A percentile compares a stretch with the other conserved stretches of the same genome.
Conservation (phyloP, 768 basidiomycete species). For the Saitozyma podzolica region DNA sequence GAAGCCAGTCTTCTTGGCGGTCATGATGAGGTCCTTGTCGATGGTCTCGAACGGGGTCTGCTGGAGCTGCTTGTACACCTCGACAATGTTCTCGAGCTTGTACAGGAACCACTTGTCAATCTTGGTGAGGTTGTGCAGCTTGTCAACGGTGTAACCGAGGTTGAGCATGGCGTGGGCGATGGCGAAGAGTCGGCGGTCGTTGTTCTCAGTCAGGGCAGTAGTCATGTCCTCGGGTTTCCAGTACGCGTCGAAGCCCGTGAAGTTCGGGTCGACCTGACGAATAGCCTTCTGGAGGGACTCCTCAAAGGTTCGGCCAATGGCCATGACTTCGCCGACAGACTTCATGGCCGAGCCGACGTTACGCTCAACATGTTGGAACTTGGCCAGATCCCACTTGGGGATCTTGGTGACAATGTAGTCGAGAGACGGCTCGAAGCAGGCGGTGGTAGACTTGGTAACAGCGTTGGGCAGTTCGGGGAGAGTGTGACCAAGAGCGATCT, state of each 20-base stretch:
- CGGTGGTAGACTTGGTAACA: slow-evolving; percentile 98
- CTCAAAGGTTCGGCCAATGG: slow-evolving; percentile 97
- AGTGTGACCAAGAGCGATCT: slow-evolving; percentile 95
- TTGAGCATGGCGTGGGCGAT: slow-evolving; percentile 98
- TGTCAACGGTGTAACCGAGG: slow-evolving; percentile 83
- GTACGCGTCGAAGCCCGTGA: slow-evolving; percentile 96
- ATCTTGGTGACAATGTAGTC: slow-evolving; percentile 99
- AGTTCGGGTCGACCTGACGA: slow-evolving; percentile 93
- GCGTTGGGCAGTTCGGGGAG: slow-evolving; percentile 97
- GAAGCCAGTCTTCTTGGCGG: slow-evolving; percentile 93
- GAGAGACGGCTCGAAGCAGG: slow-evolving; percentile 97
- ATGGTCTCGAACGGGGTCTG: slow-evolving; percentile 69
- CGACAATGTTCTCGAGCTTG: slow-evolving; percentile 98
- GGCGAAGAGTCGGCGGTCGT: slow-evolving; percentile 93
- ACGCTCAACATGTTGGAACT: slow-evolving; percentile 92
- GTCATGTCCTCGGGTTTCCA: slow-evolving; percentile 83
- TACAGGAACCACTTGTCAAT: slow-evolving; percentile 99
- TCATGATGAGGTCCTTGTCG: slow-evolving; percentile 73
- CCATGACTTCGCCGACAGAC: slow-evolving; percentile 99
- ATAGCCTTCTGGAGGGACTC: slow-evolving; percentile 98
- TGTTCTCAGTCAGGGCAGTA: slow-evolving; percentile 73
- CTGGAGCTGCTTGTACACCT: slow-evolving; percentile 74
- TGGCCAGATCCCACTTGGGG: slow-evolving; percentile 98
- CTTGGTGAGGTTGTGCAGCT: slow-evolving; percentile 89
- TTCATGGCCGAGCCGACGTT: slow-evolving; percentile 98